These are phyloP conservation scores for Paramecium tetraurelia DNA, from an alignment of 73 alveolate genomes.

Conservation along the genomic window DNA sequence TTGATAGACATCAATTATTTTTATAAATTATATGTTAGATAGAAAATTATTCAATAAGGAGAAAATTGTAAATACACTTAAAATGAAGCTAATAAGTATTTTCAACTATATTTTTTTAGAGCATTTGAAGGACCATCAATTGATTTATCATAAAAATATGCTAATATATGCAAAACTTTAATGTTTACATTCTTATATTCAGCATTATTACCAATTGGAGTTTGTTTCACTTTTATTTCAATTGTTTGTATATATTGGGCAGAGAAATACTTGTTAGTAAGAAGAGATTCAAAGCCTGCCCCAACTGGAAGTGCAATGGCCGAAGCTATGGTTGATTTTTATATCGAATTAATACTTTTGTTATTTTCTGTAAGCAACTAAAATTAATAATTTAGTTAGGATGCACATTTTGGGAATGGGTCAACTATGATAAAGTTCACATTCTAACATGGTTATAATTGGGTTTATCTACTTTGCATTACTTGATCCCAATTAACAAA, in stretches of 20 bases:
- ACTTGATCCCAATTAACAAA: background rate
- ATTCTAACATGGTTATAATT: background rate
- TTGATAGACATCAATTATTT: background rate
- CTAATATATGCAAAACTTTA: background rate
- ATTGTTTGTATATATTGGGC: background rate
- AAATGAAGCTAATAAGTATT: conserved; percentile 10
- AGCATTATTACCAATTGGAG: background rate
- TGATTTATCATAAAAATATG: conserved; percentile 21
- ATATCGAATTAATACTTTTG: conserved; percentile 6
- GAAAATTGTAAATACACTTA: background rate
- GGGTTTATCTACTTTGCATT: background rate
- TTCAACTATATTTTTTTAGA: background rate
- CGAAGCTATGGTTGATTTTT: conserved; percentile 10
- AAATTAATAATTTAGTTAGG: background rate
- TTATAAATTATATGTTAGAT: background rate
- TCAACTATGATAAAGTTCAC: background rate
- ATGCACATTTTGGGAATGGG: background rate
- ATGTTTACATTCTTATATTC: conserved; percentile 24
- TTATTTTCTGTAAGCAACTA: background rate
- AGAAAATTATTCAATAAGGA: background rate
- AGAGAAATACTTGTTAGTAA: conserved; percentile 2
- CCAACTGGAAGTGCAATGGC: conserved; percentile 30
- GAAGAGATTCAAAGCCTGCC: conserved; percentile 27
- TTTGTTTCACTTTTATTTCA: background rate
- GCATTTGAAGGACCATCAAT: conserved; percentile 35